phyloP scores from a whole-genome alignment of 306 rosid species.

The Ochetophila trinervis region DNA sequence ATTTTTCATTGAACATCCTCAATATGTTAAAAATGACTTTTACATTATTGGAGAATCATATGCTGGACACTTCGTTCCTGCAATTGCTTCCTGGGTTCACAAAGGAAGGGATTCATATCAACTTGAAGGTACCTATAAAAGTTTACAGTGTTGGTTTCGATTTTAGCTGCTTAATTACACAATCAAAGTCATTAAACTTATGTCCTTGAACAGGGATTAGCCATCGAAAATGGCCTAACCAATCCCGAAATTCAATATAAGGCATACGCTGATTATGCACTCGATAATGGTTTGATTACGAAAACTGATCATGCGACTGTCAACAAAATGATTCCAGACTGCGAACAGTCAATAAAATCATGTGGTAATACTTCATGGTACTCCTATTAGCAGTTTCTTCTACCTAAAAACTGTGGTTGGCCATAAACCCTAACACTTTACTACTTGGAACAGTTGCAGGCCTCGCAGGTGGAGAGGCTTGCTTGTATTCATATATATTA shows the following conservation, averaged over 20 bases:
- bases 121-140: slow-evolving; percentile 54
- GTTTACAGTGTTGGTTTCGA: neutral
- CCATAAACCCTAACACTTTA: neutral
- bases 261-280: slow-evolving; percentile 78
- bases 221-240: slow-evolving; percentile 86
- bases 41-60: slow-evolving; percentile 93
- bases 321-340: slow-evolving; percentile 50
- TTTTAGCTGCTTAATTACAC: slow-evolving; percentile 8
- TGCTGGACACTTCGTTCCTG: slow-evolving; percentile 93
- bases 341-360: slow-evolving; percentile 43
- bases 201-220: slow-evolving; percentile 63
- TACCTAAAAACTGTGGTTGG: neutral
- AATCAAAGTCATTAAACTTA: neutral
- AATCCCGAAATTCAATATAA: slow-evolving; percentile 77
- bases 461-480: slow-evolving; percentile 52
- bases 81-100: slow-evolving; percentile 79
- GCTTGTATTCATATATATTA: slow-evolving; percentile 48
- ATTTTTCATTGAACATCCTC: slow-evolving; percentile 69
- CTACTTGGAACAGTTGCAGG: slow-evolving; percentile 40
- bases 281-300: slow-evolving; percentile 50
- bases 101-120: slow-evolving; percentile 75
- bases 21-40: slow-evolving; percentile 63
- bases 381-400: neutral
- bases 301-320: slow-evolving; percentile 44
- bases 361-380: slow-evolving; percentile 50